phyloP scores from a whole-genome alignment of 2,329 filamentous ascomycete species.

The Plectosphaerella sp. region DNA sequence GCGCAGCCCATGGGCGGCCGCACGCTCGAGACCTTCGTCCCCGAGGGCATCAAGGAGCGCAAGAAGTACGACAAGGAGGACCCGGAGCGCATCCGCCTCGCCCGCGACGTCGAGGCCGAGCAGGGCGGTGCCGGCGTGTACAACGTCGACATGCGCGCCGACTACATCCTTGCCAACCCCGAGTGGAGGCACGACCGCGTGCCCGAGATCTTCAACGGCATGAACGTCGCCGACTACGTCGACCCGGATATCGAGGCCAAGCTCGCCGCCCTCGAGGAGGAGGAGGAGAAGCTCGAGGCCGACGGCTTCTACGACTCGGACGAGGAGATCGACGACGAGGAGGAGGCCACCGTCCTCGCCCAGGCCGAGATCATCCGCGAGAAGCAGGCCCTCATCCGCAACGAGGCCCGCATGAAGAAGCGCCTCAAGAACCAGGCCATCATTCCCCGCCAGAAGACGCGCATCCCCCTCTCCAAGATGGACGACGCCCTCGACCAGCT shows the following conservation, averaged over 20 bases:
- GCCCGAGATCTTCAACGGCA: conserved; percentile 88
- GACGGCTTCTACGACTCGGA: conserved; percentile 94
- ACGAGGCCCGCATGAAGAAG: conserved; percentile 93
- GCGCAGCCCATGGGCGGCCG: conserved; percentile 85
- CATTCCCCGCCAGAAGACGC: conserved; percentile 77
- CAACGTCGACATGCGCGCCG: conserved; percentile 86
- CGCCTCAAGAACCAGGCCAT: conserved; percentile 94
- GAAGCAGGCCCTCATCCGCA: conserved; percentile 87
- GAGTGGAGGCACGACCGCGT: conserved; percentile 97
- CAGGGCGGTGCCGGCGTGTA: conserved; percentile 94
- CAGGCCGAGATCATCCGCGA: conserved; percentile 95
- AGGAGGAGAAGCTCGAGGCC: conserved; percentile 87
- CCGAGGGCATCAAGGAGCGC: conserved; percentile 72
- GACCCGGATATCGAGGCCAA: conserved; percentile 96
- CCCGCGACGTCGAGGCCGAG: conserved; percentile 84
- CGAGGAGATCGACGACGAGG: conserved; percentile 75
- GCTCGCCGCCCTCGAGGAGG: conserved; percentile 85
- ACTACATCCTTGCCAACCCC: conserved; percentile 80
- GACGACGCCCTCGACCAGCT: conserved; percentile 79
- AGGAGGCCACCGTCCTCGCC: conserved; percentile 80
- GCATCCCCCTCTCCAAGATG: conserved; percentile 83
- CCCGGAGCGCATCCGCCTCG: conserved; percentile 75
- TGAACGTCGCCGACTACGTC: conserved; percentile 96
- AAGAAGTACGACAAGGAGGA: conserved; percentile 91
- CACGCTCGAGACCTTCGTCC: conserved; percentile 78